These are phyloP conservation scores for Dioscorea cayenensis DNA, from an alignment of 116 monocot genomes.

Conservation along the genomic window DNA sequence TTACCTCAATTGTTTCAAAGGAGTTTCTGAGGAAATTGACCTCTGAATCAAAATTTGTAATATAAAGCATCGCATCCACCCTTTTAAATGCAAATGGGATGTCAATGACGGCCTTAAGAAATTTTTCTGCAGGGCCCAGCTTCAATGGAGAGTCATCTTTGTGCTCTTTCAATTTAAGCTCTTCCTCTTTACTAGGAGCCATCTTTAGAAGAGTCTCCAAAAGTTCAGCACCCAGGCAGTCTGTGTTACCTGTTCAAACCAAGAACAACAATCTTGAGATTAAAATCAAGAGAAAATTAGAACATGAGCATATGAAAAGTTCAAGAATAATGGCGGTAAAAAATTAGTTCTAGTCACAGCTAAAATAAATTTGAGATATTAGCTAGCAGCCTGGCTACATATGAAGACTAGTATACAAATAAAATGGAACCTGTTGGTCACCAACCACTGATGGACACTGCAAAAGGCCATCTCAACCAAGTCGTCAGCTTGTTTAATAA, in stretches of 20 bases:
- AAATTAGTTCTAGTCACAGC: too few relatives aligned
- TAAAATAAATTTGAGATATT: too few relatives aligned
- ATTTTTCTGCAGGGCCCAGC: slow-evolving; percentile 64
- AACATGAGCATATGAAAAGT: neutral
- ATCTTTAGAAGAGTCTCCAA: slow-evolving; percentile 76
- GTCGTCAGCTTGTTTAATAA: too few relatives aligned
- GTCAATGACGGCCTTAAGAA: slow-evolving; percentile 72
- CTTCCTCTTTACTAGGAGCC: slow-evolving; percentile 88
- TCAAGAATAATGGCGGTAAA: too few relatives aligned
- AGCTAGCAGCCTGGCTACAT: too few relatives aligned
- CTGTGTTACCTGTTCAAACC: slow-evolving; percentile 53
- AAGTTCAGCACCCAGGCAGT: slow-evolving; percentile 59
- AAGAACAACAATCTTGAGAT: neutral
- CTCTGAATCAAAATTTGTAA: slow-evolving; percentile 71
- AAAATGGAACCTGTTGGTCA: too few relatives aligned
- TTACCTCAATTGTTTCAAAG: slow-evolving; percentile 67
- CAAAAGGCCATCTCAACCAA: too few relatives aligned
- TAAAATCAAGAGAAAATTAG: neutral
- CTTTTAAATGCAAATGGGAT: slow-evolving; percentile 92
- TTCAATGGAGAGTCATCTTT: slow-evolving; percentile 59
- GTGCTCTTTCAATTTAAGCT: slow-evolving; percentile 60
- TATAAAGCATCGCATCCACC: slow-evolving; percentile 79
- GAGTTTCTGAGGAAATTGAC: slow-evolving; percentile 49
- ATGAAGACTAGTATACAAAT: too few relatives aligned
- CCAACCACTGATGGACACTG: too few relatives aligned